Percentiles rank a stretch among this genome's conserved stretches.
Evolutionary conservation across 2,329 filamentous ascomycete species (phyloP).

Genomic region (Myriosclerotinia curreyana): DNA sequence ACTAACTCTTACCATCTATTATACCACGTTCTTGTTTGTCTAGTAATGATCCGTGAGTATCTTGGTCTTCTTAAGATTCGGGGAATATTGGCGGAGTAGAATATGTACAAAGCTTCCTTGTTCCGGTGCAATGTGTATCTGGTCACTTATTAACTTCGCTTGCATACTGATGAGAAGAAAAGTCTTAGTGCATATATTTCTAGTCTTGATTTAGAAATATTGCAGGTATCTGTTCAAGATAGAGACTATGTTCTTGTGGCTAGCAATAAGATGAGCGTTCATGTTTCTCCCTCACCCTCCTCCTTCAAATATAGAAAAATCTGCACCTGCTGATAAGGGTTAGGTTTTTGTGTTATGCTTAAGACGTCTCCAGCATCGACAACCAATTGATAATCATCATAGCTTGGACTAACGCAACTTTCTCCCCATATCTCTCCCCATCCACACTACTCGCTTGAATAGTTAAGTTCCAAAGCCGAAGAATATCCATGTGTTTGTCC

Average conservation of each 20-base stretch:
- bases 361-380: slow-evolving; percentile 38
- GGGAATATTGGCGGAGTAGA: too few species aligned
- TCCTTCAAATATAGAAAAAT: neutral
- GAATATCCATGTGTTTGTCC: slow-evolving; percentile 41
- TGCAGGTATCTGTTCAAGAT: neutral
- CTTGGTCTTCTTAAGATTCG: too few species aligned
- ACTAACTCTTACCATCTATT: too few species aligned
- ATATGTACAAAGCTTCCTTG: too few species aligned
- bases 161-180: too few species aligned
- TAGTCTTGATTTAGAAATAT: neutral
- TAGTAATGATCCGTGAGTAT: too few species aligned
- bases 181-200: too few species aligned
- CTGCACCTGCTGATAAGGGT: too few species aligned
- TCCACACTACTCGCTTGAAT: slow-evolving; percentile 43
- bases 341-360: neutral
- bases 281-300: neutral
- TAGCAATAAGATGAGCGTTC: neutral
- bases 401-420: slow-evolving; percentile 44
- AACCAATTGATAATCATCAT: slow-evolving; percentile 42
- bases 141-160: too few species aligned
- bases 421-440: slow-evolving; percentile 42
- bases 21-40: too few species aligned
- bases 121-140: too few species aligned
- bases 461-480: slow-evolving; percentile 46
- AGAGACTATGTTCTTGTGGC: neutral